These are phyloP conservation scores for Gossypium gossypioides DNA, from an alignment of 441 rosid species.

Conservation along the genomic window DNA sequence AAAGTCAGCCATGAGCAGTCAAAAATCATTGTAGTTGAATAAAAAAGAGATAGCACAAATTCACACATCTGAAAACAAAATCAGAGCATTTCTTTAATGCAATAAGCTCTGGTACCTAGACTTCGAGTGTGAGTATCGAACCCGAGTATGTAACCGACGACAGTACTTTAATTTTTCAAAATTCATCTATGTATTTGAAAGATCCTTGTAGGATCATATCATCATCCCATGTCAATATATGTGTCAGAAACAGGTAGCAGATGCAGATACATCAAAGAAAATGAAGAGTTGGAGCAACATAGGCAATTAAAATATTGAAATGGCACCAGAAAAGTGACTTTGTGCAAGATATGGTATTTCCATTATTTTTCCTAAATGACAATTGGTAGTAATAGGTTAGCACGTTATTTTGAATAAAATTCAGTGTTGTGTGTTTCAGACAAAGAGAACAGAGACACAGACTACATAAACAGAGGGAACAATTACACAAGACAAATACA, in stretches of 20 bases:
- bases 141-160: not conserved
- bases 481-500: not conserved
- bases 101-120: not conserved
- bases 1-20: conserved; percentile 8
- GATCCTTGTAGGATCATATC: not conserved
- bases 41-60: not conserved
- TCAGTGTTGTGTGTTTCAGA: not conserved
- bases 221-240: not conserved
- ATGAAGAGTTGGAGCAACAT: not conserved
- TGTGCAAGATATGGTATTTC: not conserved
- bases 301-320: not conserved
- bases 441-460: not conserved
- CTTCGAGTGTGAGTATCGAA: not conserved
- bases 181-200: not conserved
- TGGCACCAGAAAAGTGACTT: conserved; percentile 7
- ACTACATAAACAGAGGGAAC: not conserved
- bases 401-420: not conserved
- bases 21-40: not conserved
- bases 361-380: not conserved
- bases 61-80: not conserved
- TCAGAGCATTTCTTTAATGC: not conserved
- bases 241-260: not conserved
- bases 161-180: not conserved
- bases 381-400: not conserved
- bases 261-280: not conserved